A percentile compares a stretch with the other conserved stretches of the same genome.
Conservation (phyloP, 495 filamentous ascomycete species). For the Aspergillus conjunctus region DNA sequence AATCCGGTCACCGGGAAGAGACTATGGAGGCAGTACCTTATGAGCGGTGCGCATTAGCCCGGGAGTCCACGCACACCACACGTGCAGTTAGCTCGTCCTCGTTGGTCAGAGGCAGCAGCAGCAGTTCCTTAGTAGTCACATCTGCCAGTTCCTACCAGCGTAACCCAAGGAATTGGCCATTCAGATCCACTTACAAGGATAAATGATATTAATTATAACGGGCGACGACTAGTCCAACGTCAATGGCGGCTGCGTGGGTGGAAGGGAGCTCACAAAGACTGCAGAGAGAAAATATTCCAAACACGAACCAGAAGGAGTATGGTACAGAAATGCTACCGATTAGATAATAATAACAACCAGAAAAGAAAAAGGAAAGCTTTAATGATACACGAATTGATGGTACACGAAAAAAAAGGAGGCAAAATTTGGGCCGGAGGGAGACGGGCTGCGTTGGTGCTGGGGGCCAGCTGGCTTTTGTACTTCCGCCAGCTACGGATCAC, state of each 20-base stretch:
- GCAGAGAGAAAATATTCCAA: constrained; percentile 18
- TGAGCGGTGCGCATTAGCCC: constrained; percentile 22
- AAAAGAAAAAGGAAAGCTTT: background rate
- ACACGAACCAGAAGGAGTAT: constrained; percentile 13
- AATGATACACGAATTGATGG: constrained; percentile 1
- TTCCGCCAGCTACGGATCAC: background rate
- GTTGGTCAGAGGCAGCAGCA: constrained; percentile 12
- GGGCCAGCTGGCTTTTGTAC: constrained; percentile 14
- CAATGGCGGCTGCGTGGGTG: background rate
- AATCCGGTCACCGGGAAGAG: constrained; percentile 34
- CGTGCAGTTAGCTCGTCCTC: constrained; percentile 20
- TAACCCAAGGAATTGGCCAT: background rate
- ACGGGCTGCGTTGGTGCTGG: background rate
- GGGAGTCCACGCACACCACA: constrained; percentile 24
- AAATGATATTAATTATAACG: background rate
- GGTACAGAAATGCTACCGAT: constrained; percentile 15
- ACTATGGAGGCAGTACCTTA: too few species aligned
- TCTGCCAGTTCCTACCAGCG: too few species aligned
- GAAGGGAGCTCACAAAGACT: background rate
- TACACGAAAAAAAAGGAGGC: constrained; percentile 17
- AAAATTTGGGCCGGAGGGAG: constrained; percentile 1
- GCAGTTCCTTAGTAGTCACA: too few species aligned
- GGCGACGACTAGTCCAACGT: background rate
- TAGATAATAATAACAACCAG: constrained; percentile 20
- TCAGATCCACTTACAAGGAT: constrained; percentile 15